phyloP scores from a whole-genome alignment of 257 asterid species.

The Nicotiana undulata region DNA sequence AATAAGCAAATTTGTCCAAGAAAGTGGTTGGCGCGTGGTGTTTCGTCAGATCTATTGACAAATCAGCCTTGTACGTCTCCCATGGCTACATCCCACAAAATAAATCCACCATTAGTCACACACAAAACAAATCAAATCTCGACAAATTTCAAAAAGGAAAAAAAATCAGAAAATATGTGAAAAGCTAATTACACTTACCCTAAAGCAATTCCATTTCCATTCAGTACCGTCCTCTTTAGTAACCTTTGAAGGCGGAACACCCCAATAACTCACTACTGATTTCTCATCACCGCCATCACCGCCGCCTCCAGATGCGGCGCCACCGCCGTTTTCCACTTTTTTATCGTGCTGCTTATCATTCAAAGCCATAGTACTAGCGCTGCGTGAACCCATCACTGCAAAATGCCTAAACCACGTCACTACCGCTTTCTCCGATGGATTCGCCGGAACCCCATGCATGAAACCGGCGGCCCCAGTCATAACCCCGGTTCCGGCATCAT shows the following conservation, averaged over 20 bases:
- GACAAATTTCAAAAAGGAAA: background rate
- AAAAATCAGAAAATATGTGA: background rate
- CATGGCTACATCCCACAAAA: slow-evolving; percentile 29
- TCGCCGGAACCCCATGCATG: slow-evolving; percentile 8
- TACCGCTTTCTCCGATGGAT: slow-evolving; percentile 12
- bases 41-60: slow-evolving; percentile 54
- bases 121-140: background rate
- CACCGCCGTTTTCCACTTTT: slow-evolving; percentile 9
- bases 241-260: slow-evolving; percentile 43
- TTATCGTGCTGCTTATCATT: slow-evolving; percentile 31
- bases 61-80: slow-evolving; percentile 52
- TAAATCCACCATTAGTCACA: background rate
- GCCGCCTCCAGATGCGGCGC: slow-evolving; percentile 13
- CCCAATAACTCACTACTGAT: slow-evolving; percentile 60
- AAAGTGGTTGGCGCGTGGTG: slow-evolving; percentile 62
- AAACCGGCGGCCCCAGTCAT: background rate
- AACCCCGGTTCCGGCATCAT: background rate
- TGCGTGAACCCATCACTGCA: slow-evolving; percentile 24
- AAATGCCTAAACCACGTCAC: slow-evolving; percentile 25
- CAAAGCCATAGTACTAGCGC: slow-evolving; percentile 41
- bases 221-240: slow-evolving; percentile 58
- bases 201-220: slow-evolving; percentile 73
- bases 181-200: slow-evolving; percentile 28
- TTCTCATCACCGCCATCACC: slow-evolving; percentile 14
- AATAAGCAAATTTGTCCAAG: slow-evolving; percentile 66